Conservation (phyloP, 306 rosid species). For the Glycyrrhiza uralensis region DNA sequence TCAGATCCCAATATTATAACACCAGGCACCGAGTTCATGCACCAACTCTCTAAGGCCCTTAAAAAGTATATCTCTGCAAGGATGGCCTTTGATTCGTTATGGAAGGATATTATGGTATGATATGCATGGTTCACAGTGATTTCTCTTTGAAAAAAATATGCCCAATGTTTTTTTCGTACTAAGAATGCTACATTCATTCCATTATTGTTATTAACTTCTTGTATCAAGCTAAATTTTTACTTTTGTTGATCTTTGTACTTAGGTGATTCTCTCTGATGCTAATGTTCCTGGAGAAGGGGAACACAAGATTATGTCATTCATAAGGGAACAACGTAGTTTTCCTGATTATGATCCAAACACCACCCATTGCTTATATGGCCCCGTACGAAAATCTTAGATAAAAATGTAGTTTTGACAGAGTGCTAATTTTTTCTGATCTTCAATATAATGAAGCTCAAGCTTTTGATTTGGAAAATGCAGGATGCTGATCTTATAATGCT, state of each 20-base stretch:
- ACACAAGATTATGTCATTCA: conserved; percentile 51
- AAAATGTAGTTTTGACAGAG: neutral
- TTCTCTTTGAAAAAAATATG: neutral
- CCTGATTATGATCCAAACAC: conserved; percentile 47
- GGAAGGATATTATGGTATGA: conserved; percentile 45
- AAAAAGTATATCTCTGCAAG: conserved; percentile 17
- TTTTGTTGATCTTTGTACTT: neutral
- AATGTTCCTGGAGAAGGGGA: conserved; percentile 77
- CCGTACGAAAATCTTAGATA: conserved; percentile 22
- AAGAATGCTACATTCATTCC: neutral
- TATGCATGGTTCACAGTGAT: neutral
- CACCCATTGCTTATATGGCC: conserved; percentile 56
- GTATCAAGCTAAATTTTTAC: neutral
- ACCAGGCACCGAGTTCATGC: conserved; percentile 66
- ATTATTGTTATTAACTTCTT: neutral
- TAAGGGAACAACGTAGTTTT: conserved; percentile 40
- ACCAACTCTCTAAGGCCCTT: conserved; percentile 46
- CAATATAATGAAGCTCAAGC: neutral
- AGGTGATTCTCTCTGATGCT: conserved; percentile 63
- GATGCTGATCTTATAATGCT: conserved; percentile 66
- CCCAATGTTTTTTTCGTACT: neutral
- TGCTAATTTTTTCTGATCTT: neutral
- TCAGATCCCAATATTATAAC: conserved; percentile 50
- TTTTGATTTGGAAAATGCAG: conserved; percentile 34
- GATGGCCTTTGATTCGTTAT: conserved; percentile 24